These are phyloP conservation scores for Hexamita inflata DNA, from an alignment of 208 protist genomes.

Conservation along the genomic window DNA sequence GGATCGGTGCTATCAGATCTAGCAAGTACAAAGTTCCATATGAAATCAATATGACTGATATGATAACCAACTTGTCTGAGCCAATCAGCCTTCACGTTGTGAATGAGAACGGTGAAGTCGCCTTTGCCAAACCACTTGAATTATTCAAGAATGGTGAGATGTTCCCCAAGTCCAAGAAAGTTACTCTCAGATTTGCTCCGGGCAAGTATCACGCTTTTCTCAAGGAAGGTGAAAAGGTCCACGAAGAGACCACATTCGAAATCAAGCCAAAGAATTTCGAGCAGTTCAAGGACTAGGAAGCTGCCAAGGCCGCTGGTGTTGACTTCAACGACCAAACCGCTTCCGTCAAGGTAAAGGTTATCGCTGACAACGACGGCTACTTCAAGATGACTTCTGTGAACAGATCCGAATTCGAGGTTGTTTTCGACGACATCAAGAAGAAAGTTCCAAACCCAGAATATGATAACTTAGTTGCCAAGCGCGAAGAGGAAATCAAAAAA, in stretches of 20 bases:
- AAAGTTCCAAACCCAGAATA: background rate
- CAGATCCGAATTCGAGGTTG: background rate
- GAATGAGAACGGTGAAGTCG: background rate
- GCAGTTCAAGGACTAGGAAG: background rate
- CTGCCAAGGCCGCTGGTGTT: background rate
- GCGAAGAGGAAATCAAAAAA: too few relatives aligned
- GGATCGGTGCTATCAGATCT: slow-evolving; percentile 3
- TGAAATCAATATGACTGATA: background rate
- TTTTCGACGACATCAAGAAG: background rate
- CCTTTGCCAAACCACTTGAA: background rate
- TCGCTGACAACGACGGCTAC: background rate
- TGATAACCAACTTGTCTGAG: background rate
- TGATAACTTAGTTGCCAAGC: too few relatives aligned
- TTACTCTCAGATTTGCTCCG: background rate
- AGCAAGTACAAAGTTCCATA: background rate
- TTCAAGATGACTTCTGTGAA: background rate
- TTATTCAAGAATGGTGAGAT: background rate
- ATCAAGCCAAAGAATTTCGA: background rate
- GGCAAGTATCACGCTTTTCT: background rate
- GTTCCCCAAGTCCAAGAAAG: background rate
- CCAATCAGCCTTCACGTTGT: background rate
- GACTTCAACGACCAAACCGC: background rate
- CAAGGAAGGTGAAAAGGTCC: background rate
- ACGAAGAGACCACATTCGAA: background rate
- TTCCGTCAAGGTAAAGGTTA: background rate